These are phyloP conservation scores for Boletus rubroflammeus DNA, from an alignment of 768 basidiomycete species.

Conservation along the genomic window DNA sequence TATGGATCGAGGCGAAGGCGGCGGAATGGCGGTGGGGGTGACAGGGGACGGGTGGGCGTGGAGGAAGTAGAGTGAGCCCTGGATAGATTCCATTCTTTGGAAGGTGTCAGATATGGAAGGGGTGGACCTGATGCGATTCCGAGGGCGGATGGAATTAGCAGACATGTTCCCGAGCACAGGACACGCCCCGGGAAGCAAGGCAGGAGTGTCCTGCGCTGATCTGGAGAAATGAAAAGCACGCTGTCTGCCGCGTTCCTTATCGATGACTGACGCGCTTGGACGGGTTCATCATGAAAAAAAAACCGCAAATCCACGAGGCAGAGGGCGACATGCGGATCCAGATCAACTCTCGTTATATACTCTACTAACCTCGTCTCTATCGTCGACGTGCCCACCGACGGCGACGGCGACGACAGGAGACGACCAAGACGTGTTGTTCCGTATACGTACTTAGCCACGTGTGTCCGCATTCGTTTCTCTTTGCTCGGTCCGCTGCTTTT, in stretches of 20 bases:
- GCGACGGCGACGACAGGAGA: not conserved
- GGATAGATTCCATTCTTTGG: constrained; percentile 20
- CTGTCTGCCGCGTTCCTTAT: constrained; percentile 23
- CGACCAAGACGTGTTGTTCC: not conserved
- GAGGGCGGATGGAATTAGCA: constrained; percentile 18
- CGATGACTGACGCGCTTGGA: constrained; percentile 17
- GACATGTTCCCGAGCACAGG: constrained; percentile 18
- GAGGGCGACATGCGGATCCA: constrained; percentile 24
- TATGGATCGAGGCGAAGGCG: constrained; percentile 3
- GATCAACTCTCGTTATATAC: constrained; percentile 18
- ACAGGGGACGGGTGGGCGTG: constrained; percentile 5
- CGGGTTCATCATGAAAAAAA: constrained; percentile 6
- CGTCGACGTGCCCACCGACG: constrained; percentile 4
- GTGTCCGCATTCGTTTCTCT: constrained; percentile 11
- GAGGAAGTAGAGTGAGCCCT: constrained; percentile 8
- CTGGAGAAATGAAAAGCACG: constrained; percentile 32
- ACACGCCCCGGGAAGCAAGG: constrained; percentile 21
- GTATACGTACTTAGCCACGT: constrained; percentile 12
- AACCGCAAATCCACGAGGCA: constrained; percentile 26
- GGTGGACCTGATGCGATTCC: constrained; percentile 13
- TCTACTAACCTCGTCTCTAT: not conserved
- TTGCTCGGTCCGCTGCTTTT: constrained; percentile 5
- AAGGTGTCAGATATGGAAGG: constrained; percentile 13
- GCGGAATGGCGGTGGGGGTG: constrained; percentile 6
- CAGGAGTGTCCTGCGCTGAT: constrained; percentile 21